Evolutionary conservation across 2,329 filamentous ascomycete species (phyloP).

Genomic region (Cladobotryum protrusum): DNA sequence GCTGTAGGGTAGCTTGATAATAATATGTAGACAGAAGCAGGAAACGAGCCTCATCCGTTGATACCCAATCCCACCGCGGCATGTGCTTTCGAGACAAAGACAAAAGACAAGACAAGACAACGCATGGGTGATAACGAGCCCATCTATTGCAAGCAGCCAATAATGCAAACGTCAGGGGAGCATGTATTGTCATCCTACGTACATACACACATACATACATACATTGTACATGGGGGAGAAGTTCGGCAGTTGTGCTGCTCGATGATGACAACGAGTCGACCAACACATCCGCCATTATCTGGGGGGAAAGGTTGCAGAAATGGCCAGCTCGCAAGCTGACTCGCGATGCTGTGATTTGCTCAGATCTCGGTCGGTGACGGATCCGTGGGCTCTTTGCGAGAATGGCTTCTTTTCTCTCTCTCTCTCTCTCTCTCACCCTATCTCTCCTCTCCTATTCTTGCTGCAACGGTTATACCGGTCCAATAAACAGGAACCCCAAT

Average conservation of each 20-base stretch:
- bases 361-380: no score
- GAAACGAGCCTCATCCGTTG: no score
- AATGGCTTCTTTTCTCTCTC: neutral
- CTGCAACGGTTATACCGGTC: neutral
- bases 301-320: neutral
- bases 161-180: neutral
- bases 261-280: neutral
- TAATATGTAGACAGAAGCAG: no score
- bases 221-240: neutral
- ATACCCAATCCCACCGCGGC: no score
- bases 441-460: neutral
- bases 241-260: neutral
- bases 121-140: no score
- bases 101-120: no score
- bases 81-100: no score
- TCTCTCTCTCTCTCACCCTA: neutral
- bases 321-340: neutral
- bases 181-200: neutral
- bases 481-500: neutral
- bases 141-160: neutral
- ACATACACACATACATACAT: neutral
- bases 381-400: no score
- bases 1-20: no score
- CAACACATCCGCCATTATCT: slow-evolving; percentile 3
- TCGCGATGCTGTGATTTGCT: no score